A percentile compares a stretch with the other conserved stretches of the same genome.
These are phyloP conservation scores for Pichia sp. DNA, from an alignment of 1,139 yeast genomes.

Conservation along the genomic window DNA sequence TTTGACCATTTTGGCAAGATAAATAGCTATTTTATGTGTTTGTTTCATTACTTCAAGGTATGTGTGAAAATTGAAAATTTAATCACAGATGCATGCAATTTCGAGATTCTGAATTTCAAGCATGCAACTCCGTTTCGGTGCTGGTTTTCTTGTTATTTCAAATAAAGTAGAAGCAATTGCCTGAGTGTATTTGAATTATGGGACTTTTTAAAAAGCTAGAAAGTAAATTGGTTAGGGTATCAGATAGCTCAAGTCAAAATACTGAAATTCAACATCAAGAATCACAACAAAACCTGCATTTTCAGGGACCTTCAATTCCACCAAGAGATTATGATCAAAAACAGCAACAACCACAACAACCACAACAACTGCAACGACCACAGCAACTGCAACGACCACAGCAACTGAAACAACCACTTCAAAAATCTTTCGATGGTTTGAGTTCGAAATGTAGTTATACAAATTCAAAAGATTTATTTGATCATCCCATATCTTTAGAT, in stretches of 20 bases:
- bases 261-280: not conserved
- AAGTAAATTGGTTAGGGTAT: not conserved
- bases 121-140: not conserved
- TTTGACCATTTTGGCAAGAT: constrained; percentile 2
- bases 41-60: too few species aligned
- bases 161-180: not conserved
- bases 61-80: too few species aligned
- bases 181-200: not conserved
- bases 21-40: too few species aligned
- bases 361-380: not conserved
- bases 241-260: not conserved
- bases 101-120: not conserved
- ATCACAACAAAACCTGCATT: not conserved
- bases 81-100: too few species aligned
- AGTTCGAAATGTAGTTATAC: not conserved
- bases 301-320: constrained; percentile 21
- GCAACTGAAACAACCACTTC: not conserved
- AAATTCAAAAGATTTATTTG: constrained; percentile 25
- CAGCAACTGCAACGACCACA: not conserved
- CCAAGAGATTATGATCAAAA: constrained; percentile 19
- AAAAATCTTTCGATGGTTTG: not conserved
- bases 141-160: not conserved
- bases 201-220: not conserved
- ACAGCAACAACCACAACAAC: not conserved
- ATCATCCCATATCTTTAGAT: constrained; percentile 29